phyloP scores from a whole-genome alignment of 2,329 filamentous ascomycete species.

The Neonectria faginata region DNA sequence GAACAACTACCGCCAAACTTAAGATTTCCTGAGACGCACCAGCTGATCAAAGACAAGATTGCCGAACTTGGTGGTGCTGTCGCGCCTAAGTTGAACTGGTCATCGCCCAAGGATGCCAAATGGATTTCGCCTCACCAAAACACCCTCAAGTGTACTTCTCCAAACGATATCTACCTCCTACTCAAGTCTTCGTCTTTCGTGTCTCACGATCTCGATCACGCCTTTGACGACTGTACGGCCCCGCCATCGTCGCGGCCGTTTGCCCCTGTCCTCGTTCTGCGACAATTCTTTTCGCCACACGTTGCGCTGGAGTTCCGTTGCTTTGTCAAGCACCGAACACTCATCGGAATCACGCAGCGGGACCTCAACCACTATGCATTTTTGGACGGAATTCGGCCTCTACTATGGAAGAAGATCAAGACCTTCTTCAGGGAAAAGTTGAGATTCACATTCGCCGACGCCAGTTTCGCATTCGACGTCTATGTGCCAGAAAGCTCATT shows the following conservation, averaged over 20 bases:
- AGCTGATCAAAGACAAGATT: constrained; percentile 81
- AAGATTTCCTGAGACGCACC: constrained; percentile 79
- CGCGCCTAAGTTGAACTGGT: constrained; percentile 97
- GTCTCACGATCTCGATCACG: constrained; percentile 92
- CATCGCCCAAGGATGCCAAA: constrained; percentile 92
- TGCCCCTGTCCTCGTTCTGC: constrained; percentile 83
- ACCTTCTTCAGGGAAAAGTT: constrained; percentile 82
- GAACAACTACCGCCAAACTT: constrained; percentile 61
- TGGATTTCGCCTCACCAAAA: constrained; percentile 90
- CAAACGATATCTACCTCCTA: constrained; percentile 93
- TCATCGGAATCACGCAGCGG: constrained; percentile 88
- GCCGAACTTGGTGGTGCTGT: constrained; percentile 85
- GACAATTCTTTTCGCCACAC: constrained; percentile 89
- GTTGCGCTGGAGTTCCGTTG: constrained; percentile 94
- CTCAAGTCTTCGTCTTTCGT: constrained; percentile 96
- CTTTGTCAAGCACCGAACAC: constrained; percentile 85
- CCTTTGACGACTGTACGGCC: constrained; percentile 78
- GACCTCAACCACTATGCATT: constrained; percentile 94
- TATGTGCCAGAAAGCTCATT: constrained; percentile 80
- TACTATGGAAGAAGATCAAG: constrained; percentile 75
- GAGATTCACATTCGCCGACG: constrained; percentile 83
- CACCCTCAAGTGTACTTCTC: constrained; percentile 87
- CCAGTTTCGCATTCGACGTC: constrained; percentile 89
- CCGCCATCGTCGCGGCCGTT: constrained; percentile 61
- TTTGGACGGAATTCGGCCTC: constrained; percentile 71